phyloP scores from a whole-genome alignment of 2,329 filamentous ascomycete species.

The Curvularia eragrostidis region DNA sequence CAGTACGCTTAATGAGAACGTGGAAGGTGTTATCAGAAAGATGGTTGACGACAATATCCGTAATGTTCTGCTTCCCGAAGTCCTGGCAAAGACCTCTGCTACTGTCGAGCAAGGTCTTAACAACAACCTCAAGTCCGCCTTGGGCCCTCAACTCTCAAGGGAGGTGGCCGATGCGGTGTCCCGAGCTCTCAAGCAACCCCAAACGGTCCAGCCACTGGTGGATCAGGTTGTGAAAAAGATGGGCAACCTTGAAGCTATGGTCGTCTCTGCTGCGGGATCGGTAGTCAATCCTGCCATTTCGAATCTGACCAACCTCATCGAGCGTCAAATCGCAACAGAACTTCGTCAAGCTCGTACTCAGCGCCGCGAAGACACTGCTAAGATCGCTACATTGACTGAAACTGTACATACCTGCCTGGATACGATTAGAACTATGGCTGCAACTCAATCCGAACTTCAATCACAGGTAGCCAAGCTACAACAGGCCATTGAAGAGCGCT shows the following conservation, averaged over 20 bases:
- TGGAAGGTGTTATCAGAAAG: slow-evolving; percentile 76
- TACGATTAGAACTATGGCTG: slow-evolving; percentile 73
- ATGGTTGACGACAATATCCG: slow-evolving; percentile 81
- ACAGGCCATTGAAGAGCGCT: slow-evolving; percentile 47
- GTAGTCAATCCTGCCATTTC: slow-evolving; percentile 71
- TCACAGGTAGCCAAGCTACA: slow-evolving; percentile 57
- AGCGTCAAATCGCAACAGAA: slow-evolving; percentile 64
- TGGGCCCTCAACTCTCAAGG: slow-evolving; percentile 71
- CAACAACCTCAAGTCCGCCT: slow-evolving; percentile 68
- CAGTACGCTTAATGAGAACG: slow-evolving; percentile 71
- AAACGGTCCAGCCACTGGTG: slow-evolving; percentile 74
- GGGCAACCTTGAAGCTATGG: slow-evolving; percentile 71
- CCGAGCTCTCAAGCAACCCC: slow-evolving; percentile 74
- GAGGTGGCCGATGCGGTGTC: slow-evolving; percentile 75
- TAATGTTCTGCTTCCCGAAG: slow-evolving; percentile 74
- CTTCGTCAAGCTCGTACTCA: slow-evolving; percentile 60
- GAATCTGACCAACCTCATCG: slow-evolving; percentile 71
- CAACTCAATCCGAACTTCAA: slow-evolving; percentile 73
- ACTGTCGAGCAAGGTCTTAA: slow-evolving; percentile 75
- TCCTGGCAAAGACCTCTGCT: slow-evolving; percentile 71
- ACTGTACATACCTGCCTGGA: slow-evolving; percentile 71
- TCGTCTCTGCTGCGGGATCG: slow-evolving; percentile 60
- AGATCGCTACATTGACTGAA: slow-evolving; percentile 75
- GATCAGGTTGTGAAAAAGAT: slow-evolving; percentile 75
- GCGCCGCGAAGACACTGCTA: slow-evolving; percentile 63